phyloP scores from a whole-genome alignment of 2,329 filamentous ascomycete species.

The Cercospora sp. region DNA sequence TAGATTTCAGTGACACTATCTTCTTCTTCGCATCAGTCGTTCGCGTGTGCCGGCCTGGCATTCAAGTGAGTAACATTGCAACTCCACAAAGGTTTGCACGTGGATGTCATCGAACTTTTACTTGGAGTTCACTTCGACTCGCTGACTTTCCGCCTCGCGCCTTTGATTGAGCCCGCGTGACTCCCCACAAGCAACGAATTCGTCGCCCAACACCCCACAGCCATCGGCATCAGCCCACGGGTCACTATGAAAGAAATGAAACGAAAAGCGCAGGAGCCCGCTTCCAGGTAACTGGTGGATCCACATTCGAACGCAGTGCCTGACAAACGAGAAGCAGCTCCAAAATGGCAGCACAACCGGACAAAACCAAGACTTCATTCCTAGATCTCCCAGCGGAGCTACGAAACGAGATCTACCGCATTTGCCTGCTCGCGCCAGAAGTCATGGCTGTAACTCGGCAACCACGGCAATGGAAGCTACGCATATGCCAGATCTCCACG shows the following conservation, averaged over 20 bases:
- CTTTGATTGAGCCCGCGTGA: too few relatives aligned
- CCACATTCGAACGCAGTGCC: neutral
- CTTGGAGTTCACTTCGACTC: too few relatives aligned
- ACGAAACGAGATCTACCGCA: constrained; percentile 1
- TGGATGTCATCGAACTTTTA: too few relatives aligned
- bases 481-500: too few relatives aligned
- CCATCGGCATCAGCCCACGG: neutral
- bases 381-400: neutral
- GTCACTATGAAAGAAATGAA: neutral
- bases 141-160: too few relatives aligned
- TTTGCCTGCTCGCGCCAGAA: neutral
- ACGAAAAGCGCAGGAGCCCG: neutral
- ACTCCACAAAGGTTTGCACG: too few relatives aligned
- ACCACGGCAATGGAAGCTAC: too few relatives aligned
- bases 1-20: too few relatives aligned
- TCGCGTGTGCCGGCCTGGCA: too few relatives aligned
- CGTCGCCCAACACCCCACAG: neutral
- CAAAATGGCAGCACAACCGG: neutral
- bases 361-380: neutral
- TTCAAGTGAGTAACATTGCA: too few relatives aligned
- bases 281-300: neutral
- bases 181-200: neutral
- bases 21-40: too few relatives aligned
- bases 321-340: neutral
- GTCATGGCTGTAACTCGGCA: too few relatives aligned